phyloP scores from a whole-genome alignment of 305 asterid genomes.

The Fraxinus platypoda region DNA sequence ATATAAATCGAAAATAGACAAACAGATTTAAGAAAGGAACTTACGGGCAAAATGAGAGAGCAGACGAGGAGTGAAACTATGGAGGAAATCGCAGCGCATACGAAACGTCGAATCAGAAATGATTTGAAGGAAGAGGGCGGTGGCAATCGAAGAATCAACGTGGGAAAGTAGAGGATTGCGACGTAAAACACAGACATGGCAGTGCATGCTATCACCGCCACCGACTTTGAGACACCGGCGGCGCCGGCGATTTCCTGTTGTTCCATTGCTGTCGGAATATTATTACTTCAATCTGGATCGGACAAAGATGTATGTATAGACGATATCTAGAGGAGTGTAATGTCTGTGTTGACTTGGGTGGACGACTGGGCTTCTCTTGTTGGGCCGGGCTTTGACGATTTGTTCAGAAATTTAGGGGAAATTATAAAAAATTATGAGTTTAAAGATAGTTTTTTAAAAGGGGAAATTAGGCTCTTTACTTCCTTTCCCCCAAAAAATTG shows the following conservation, averaged over 20 bases:
- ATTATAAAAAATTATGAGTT: no score
- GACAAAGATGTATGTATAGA: not conserved
- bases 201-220: conserved; percentile 58
- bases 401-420: no score
- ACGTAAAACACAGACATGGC: conserved; percentile 78
- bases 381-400: not conserved
- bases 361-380: not conserved
- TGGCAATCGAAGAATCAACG: conserved; percentile 70
- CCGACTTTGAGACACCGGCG: conserved; percentile 41
- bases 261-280: conserved; percentile 41
- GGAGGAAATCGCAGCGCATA: conserved; percentile 82
- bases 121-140: conserved; percentile 71
- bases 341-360: not conserved
- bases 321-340: conserved; percentile 12
- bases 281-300: conserved; percentile 4
- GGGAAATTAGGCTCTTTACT: no score
- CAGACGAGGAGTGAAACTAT: conserved; percentile 54
- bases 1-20: not conserved
- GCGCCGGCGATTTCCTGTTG: conserved; percentile 26
- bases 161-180: conserved; percentile 70
- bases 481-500: no score
- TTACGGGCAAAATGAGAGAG: conserved; percentile 72
- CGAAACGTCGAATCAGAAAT: conserved; percentile 71
- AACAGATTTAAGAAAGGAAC: conserved; percentile 4
- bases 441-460: no score